phyloP scores from a whole-genome alignment of 2,329 filamentous ascomycete genomes.

The Trichophyton mentagrophytes region DNA sequence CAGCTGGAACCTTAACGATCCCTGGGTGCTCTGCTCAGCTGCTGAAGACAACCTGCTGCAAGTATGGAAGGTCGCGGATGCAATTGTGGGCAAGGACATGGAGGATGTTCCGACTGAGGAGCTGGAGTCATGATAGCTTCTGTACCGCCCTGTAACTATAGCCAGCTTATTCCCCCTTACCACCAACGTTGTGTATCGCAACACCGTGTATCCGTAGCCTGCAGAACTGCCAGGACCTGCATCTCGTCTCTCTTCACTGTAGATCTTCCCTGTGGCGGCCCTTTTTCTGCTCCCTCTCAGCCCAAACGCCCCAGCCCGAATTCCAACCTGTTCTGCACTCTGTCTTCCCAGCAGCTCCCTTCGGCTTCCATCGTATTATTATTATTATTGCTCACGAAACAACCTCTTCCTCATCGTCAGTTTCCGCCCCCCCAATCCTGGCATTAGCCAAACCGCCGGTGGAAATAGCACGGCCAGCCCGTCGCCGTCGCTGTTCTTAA shows the following conservation, averaged over 20 bases:
- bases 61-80: conserved; percentile 78
- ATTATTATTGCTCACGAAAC: not conserved
- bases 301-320: not conserved
- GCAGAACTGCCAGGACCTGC: not conserved
- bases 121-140: conserved; percentile 39
- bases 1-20: conserved; percentile 92
- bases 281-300: not conserved
- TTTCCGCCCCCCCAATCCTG: not conserved
- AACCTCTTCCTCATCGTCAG: not conserved
- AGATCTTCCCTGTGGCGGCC: not conserved
- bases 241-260: not conserved
- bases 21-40: conserved; percentile 90
- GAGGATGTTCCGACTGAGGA: conserved; percentile 65
- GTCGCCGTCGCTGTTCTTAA: not conserved
- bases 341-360: not conserved
- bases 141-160: not conserved
- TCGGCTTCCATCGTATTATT: not conserved
- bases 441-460: not conserved
- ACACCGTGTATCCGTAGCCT: not conserved
- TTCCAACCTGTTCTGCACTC: not conserved
- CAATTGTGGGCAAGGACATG: conserved; percentile 66
- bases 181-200: not conserved
- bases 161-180: not conserved
- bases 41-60: conserved; percentile 96
- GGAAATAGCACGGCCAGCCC: not conserved